A percentile compares a stretch with the other conserved stretches of the same genome.
Conservation (phyloP, 257 asterid genomes). For the Osmanthus fragrans region DNA sequence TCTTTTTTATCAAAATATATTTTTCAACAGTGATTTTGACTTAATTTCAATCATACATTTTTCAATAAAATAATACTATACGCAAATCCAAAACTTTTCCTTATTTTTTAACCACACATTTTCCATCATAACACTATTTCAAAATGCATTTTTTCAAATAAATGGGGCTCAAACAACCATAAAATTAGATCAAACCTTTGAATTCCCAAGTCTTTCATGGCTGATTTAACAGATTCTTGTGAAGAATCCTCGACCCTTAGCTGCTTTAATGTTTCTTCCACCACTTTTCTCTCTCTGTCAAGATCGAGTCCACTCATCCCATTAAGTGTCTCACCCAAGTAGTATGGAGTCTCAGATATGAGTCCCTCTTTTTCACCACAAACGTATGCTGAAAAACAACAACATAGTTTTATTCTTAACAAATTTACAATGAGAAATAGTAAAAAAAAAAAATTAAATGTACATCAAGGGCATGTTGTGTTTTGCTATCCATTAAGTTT, state of each 20-base stretch:
- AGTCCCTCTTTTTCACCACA: constrained; percentile 60
- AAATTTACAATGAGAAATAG: too few species aligned
- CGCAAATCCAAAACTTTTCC: too few species aligned
- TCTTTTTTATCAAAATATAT: too few species aligned
- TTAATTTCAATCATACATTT: too few species aligned
- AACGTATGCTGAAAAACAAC: constrained; percentile 58
- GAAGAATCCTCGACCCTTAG: constrained; percentile 47
- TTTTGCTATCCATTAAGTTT: neutral
- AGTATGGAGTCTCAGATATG: constrained; percentile 47
- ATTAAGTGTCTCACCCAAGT: constrained; percentile 63
- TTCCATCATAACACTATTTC: too few species aligned
- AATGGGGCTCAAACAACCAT: too few species aligned
- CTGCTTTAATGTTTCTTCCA: constrained; percentile 45
- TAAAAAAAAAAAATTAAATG: neutral
- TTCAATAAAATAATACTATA: too few species aligned
- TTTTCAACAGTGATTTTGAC: too few species aligned
- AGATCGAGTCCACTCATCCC: constrained; percentile 54
- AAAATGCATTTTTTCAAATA: too few species aligned
- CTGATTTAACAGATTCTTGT: constrained; percentile 34
- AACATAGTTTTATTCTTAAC: neutral
- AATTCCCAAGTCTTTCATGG: constrained; percentile 68
- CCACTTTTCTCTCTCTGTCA: constrained; percentile 47
- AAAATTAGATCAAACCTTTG: constrained; percentile 42
- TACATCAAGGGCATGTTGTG: neutral
- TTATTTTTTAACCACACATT: too few species aligned